Evolutionary conservation across 495 filamentous ascomycete species (phyloP).

Genomic region (Thozetella sp.): DNA sequence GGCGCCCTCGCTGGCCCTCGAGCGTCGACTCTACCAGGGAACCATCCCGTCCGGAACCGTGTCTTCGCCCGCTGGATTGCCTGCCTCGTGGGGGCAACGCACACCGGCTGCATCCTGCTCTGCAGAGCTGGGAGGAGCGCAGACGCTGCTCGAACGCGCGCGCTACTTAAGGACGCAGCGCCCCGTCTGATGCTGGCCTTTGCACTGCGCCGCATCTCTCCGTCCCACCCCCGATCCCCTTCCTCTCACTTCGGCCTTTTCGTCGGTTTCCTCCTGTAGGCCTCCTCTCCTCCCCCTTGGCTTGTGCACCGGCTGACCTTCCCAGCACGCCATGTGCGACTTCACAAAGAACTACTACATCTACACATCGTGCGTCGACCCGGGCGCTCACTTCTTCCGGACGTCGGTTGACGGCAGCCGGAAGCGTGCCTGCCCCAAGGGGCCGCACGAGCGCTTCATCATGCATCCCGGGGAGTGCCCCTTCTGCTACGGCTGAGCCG

Average conservation of each 20-base stretch:
- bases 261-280: slow-evolving; percentile 13
- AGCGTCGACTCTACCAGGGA: background rate
- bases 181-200: too few relatives aligned
- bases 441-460: slow-evolving; percentile 78
- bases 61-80: background rate
- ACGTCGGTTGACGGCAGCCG: slow-evolving; percentile 66
- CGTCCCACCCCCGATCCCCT: too few relatives aligned
- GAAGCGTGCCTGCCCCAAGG: slow-evolving; percentile 59
- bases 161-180: too few relatives aligned
- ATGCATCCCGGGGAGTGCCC: slow-evolving; percentile 67
- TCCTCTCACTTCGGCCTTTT: slow-evolving; percentile 8
- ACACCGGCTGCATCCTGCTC: background rate
- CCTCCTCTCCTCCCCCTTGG: slow-evolving; percentile 6
- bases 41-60: slow-evolving; percentile 4
- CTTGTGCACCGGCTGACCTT: slow-evolving; percentile 7
- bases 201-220: too few relatives aligned
- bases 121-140: too few relatives aligned
- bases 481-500: slow-evolving; percentile 55
- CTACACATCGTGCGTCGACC: slow-evolving; percentile 70
- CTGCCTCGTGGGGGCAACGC: background rate
- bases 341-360: slow-evolving; percentile 79
- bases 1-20: background rate
- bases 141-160: too few relatives aligned
- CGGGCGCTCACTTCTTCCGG: slow-evolving; percentile 67
- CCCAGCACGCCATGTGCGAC: slow-evolving; percentile 66